These are phyloP conservation scores for Aotearoamyces nothofagi DNA, from an alignment of 2,329 filamentous ascomycete species.

Conservation along the genomic window DNA sequence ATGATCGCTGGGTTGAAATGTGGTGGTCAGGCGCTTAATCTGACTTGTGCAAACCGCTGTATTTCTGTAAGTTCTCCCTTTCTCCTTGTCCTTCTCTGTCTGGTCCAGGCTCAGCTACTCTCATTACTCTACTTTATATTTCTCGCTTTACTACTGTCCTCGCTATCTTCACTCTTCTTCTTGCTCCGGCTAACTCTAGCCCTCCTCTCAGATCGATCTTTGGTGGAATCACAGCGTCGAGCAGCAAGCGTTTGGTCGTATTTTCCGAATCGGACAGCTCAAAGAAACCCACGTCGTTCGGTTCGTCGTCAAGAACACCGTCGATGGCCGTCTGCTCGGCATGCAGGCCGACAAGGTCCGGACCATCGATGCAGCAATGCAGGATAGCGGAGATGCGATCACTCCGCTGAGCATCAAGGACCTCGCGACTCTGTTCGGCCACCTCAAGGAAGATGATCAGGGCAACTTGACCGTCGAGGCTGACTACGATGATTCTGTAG, in stretches of 20 bases:
- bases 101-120: too few relatives aligned
- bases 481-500: neutral
- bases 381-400: conserved; percentile 7
- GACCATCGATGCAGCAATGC: conserved; percentile 23
- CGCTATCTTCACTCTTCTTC: too few relatives aligned
- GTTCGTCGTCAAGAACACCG: conserved; percentile 35
- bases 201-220: too few relatives aligned
- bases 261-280: conserved; percentile 49
- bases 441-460: neutral
- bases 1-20: conserved; percentile 39
- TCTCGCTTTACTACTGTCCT: too few relatives aligned
- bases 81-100: too few relatives aligned
- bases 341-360: conserved; percentile 43
- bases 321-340: conserved; percentile 39
- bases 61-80: conserved; percentile 27
- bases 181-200: too few relatives aligned
- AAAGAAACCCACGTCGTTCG: conserved; percentile 43
- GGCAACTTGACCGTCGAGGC: neutral
- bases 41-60: conserved; percentile 34
- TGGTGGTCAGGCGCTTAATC: conserved; percentile 38
- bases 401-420: conserved; percentile 18
- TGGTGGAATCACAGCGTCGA: conserved; percentile 30
- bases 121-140: too few relatives aligned
- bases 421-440: conserved; percentile 29
- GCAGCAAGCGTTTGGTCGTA: conserved; percentile 44